Base-by-base conservation (phyloP, 345 rosid species). In the Eutrema yunnanense region DNA sequence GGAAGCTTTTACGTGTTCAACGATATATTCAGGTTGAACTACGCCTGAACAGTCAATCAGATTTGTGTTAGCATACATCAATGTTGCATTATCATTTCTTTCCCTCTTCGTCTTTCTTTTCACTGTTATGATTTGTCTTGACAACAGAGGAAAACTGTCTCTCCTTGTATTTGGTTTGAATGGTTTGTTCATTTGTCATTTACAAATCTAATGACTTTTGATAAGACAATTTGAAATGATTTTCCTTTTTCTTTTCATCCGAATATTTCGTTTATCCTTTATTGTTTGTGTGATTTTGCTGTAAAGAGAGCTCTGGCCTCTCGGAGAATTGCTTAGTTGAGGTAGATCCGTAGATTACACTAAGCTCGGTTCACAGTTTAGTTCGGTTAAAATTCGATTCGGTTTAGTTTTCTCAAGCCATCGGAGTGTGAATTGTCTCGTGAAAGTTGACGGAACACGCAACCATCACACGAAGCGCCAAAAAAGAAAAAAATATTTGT, bases 1-100 rank as follows among this genome's bases (percentile, higher is more conserved):
- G 97, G 99, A 81, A 88, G 92, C 89, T 92, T 83, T 72, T 91
- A 87, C 54, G 99, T 95, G 79, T 80, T 78, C 64, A 95, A 92
- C 27, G 99, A 92, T 81, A 92, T 92, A 71, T 95, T 92, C 96
- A 88, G 99, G 85, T 77, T 95, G 88, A 95, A 95, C 90, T 92
- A 88, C 60, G 92, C 97, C 5, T 95, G 93, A 95, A 22, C n/a
- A 55, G 48, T 6, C 27, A 37, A 50, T 44, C 57, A 52, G 57
- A 62, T 62, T 22, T 22, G 22, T 74, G 51, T 41, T 66, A 66
- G 53, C 30, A 50, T n/a, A 66, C 64, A 46, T 29, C 22, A 44
- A 2, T 65, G 47, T 59, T 75, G 71, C 50, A 29, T 6, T 6
- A 54, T 73, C 50, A 1, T 27, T 44, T 57, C 16, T 27, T 44